Evolutionary conservation across 257 asterid genomes (phyloP).

Genomic region (Echium plantagineum): DNA sequence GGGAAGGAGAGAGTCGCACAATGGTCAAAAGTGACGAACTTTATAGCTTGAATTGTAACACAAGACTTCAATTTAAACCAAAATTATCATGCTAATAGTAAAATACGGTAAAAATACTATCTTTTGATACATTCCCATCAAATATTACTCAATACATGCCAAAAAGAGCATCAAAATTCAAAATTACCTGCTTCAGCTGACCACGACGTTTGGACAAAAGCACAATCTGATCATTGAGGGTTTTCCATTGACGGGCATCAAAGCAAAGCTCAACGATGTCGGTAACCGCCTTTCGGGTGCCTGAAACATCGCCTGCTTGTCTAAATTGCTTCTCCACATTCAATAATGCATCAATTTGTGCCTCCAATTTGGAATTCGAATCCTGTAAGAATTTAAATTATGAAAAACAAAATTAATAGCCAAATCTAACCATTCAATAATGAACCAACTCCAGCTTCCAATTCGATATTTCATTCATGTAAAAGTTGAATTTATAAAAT

Average conservation of each 20-base stretch:
- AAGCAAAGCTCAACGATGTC: constrained; percentile 84
- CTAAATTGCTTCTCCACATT: constrained; percentile 96
- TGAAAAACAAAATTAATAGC: constrained; percentile 1
- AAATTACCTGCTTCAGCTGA: constrained; percentile 74
- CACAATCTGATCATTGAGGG: constrained; percentile 77
- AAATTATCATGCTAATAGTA: too few relatives aligned
- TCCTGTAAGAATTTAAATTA: constrained; percentile 37
- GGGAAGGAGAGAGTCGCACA: too few relatives aligned
- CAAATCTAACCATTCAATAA: constrained; percentile 8
- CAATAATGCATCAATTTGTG: constrained; percentile 57
- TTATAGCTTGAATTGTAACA: too few relatives aligned
- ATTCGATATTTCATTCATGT: too few relatives aligned
- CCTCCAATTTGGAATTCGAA: constrained; percentile 57
- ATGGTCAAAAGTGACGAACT: too few relatives aligned
- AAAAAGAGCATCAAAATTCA: too few relatives aligned
- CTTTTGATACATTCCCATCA: neutral
- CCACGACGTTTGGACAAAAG: constrained; percentile 92
- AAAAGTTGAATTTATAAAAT: too few relatives aligned
- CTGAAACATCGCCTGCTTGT: constrained; percentile 77
- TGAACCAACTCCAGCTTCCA: too few relatives aligned
- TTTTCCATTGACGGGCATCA: constrained; percentile 77
- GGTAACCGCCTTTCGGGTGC: constrained; percentile 68
- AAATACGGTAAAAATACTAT: neutral
- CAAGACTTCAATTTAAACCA: too few relatives aligned
- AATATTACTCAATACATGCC: too few relatives aligned